These are phyloP conservation scores for Guillardia theta DNA, from an alignment of 78 protist species.

Conservation along the genomic window DNA sequence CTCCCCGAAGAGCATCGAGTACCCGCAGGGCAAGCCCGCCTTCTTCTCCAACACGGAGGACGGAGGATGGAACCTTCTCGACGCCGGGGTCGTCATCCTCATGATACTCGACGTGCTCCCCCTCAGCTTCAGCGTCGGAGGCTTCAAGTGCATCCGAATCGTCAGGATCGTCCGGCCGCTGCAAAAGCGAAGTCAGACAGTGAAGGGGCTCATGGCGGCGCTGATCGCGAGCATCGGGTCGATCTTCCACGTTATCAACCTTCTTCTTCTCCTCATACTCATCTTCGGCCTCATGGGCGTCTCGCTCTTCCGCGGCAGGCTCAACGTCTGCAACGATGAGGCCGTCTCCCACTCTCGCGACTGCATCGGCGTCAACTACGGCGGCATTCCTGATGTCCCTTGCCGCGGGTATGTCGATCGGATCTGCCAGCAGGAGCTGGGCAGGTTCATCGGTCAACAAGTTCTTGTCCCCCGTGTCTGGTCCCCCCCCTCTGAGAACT, in stretches of 20 bases:
- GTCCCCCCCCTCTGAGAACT: not conserved
- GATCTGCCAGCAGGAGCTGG: not conserved
- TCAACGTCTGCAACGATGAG: not conserved
- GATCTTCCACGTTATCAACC: not conserved
- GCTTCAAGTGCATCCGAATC: not conserved
- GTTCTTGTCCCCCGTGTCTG: not conserved
- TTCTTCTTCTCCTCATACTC: not conserved
- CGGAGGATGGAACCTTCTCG: not conserved
- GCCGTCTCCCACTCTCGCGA: not conserved
- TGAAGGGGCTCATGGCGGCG: not conserved
- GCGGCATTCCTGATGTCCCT: not conserved
- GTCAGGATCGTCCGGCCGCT: not conserved
- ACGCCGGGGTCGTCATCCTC: not conserved
- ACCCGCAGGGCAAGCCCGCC: not conserved
- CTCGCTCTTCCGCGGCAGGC: not conserved
- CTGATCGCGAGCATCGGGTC: not conserved
- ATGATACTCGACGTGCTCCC: not conserved
- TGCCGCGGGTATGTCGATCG: not conserved
- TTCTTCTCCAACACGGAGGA: not conserved
- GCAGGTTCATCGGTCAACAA: not conserved
- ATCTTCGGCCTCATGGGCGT: not conserved
- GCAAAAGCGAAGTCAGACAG: not conserved
- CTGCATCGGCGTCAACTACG: constrained; percentile 2
- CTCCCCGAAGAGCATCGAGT: not conserved
- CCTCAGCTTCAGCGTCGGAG: not conserved